Evolutionary conservation across 116 monocot genomes (phyloP).

Genomic region (Papilionanthe hybrid): DNA sequence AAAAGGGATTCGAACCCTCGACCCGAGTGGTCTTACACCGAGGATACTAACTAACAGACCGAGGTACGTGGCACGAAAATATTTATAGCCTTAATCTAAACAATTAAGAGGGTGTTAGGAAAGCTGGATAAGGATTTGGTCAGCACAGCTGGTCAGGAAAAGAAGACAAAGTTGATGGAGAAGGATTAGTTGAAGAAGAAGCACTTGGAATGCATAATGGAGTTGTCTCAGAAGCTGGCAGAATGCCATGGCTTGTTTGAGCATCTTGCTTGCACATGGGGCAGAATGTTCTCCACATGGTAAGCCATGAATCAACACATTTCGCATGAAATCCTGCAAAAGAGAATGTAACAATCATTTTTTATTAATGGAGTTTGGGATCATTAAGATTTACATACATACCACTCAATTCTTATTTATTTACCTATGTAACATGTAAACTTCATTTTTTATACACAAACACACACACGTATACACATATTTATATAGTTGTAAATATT

Average conservation of each 20-base stretch:
- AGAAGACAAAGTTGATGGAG: conserved; percentile 14
- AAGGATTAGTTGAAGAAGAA: conserved; percentile 19
- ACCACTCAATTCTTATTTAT: neutral
- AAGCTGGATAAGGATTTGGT: too few relatives aligned
- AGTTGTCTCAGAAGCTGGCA: conserved; percentile 63
- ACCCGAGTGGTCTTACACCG: too few relatives aligned
- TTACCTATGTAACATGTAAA: neutral
- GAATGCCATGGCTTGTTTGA: conserved; percentile 21
- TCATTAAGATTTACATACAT: neutral
- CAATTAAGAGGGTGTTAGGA: neutral
- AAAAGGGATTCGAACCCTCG: too few relatives aligned
- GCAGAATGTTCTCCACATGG: conserved; percentile 55
- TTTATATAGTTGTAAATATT: too few relatives aligned
- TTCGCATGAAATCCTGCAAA: conserved; percentile 45
- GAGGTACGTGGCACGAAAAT: too few relatives aligned
- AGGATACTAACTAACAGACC: too few relatives aligned
- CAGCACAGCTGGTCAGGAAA: neutral
- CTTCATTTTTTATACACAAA: neutral
- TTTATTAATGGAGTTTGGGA: too few relatives aligned
- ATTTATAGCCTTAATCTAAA: neutral
- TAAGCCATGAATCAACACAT: conserved; percentile 59
- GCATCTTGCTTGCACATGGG: conserved; percentile 60
- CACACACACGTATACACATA: too few relatives aligned
- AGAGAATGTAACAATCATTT: neutral
- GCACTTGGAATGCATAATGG: conserved; percentile 27